Percentiles rank a stretch among this genome's conserved stretches.
Evolutionary conservation across 179 eudicot species (phyloP).

Genomic region (Pouteria campechiana): DNA sequence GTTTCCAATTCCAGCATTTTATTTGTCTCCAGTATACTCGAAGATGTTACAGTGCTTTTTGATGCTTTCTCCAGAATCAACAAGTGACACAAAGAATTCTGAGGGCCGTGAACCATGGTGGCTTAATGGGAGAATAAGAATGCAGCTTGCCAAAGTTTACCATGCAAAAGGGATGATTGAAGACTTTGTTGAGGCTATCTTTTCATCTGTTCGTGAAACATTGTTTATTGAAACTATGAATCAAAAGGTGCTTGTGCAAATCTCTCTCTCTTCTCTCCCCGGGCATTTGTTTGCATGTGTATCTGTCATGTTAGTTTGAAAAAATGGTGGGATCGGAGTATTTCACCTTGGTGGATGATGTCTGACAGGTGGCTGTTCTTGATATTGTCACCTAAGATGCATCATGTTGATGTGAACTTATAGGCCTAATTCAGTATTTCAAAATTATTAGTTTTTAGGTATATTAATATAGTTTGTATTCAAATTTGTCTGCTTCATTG

Average conservation of each 20-base stretch:
- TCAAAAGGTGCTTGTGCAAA: constrained; percentile 41
- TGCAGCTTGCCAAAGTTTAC: constrained; percentile 62
- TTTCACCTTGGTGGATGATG: no score
- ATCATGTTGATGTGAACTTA: no score
- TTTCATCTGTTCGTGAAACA: constrained; percentile 57
- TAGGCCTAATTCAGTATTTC: no score
- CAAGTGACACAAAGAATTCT: constrained; percentile 14
- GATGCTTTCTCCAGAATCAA: constrained; percentile 16
- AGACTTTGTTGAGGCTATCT: constrained; percentile 57
- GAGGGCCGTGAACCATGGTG: constrained; percentile 56
- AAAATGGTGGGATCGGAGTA: no score
- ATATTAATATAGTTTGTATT: no score
- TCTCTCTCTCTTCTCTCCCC: not conserved
- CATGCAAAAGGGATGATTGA: constrained; percentile 47
- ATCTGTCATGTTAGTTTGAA: not conserved
- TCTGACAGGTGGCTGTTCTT: no score
- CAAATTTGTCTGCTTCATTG: no score
- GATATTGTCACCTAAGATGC: no score
- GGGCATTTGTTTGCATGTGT: not conserved
- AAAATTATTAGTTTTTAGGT: no score
- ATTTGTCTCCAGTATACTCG: not conserved
- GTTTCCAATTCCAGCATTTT: not conserved
- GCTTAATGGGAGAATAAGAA: constrained; percentile 61
- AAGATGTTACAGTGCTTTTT: not conserved
- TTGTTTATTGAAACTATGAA: constrained; percentile 38